Evolutionary conservation across 2,329 filamentous ascomycete genomes (phyloP).

Genomic region (Metarhizium robertsii): DNA sequence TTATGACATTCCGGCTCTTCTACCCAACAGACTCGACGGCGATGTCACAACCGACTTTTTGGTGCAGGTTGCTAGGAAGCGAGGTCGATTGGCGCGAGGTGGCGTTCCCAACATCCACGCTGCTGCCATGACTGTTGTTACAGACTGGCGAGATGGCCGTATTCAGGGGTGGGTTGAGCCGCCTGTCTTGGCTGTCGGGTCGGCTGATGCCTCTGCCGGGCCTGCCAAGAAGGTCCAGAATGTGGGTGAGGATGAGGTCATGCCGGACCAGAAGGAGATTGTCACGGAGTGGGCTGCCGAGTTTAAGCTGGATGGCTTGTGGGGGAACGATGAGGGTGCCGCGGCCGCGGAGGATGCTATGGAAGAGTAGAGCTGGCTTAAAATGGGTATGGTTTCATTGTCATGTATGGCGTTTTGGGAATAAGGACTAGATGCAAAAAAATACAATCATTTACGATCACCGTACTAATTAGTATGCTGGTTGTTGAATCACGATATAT

Average conservation of each 20-base stretch:
- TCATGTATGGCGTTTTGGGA: neutral
- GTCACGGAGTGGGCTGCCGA: constrained; percentile 90
- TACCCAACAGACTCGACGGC: constrained; percentile 54
- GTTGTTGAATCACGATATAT: neutral
- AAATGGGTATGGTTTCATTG: neutral
- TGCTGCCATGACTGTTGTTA: constrained; percentile 87
- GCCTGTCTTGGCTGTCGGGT: constrained; percentile 53
- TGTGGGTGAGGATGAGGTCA: constrained; percentile 32
- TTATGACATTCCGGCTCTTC: constrained; percentile 75
- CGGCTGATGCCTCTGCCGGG: constrained; percentile 18
- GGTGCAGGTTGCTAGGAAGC: constrained; percentile 88
- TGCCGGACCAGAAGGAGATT: constrained; percentile 70
- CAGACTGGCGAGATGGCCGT: constrained; percentile 92
- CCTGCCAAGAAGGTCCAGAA: constrained; percentile 22
- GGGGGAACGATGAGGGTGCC: constrained; percentile 52
- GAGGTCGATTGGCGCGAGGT: constrained; percentile 78
- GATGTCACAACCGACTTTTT: constrained; percentile 86
- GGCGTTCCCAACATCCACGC: constrained; percentile 82
- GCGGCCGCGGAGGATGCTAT: constrained; percentile 34
- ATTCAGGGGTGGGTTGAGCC: constrained; percentile 88
- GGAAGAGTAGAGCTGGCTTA: constrained; percentile 31
- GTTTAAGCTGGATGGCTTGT: constrained; percentile 89
- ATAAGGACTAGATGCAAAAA: constrained; percentile 3
- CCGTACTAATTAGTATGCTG: no score
- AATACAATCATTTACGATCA: neutral